A percentile compares a stretch with the other conserved stretches of the same genome.
phyloP scores from a whole-genome alignment of 2,329 filamentous ascomycete genomes.

The Xylariaceae sp. region DNA sequence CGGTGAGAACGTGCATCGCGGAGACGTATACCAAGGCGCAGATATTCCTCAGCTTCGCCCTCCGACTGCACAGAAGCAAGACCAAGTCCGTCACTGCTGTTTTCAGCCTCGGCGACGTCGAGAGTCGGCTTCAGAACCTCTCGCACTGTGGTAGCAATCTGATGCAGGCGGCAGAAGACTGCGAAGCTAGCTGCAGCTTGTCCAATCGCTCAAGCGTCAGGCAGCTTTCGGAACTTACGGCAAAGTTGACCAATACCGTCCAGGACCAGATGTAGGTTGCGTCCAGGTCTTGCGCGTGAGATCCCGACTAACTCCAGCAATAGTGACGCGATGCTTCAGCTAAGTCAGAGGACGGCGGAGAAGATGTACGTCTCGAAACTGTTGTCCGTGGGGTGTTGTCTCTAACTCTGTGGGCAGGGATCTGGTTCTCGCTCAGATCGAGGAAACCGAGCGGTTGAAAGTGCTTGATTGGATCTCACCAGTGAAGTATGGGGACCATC shows the following conservation, averaged over 20 bases:
- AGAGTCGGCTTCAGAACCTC: background rate
- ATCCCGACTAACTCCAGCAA: too few species aligned
- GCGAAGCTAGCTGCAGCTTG: constrained; percentile 1
- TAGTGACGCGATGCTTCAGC: too few species aligned
- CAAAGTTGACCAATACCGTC: background rate
- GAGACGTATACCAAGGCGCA: constrained; percentile 3
- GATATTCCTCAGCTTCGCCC: constrained; percentile 2
- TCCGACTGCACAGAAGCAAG: background rate
- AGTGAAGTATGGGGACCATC: constrained; percentile 3
- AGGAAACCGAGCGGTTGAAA: background rate
- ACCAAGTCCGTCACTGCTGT: background rate
- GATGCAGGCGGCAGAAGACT: background rate
- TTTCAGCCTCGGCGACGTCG: background rate
- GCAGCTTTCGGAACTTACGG: background rate
- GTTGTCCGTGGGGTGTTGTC: background rate
- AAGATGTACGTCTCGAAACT: background rate
- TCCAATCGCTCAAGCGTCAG: constrained; percentile 1
- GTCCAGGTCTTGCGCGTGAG: background rate
- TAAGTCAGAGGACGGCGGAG: too few species aligned
- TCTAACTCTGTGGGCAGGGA: background rate
- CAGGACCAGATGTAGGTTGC: constrained; percentile 4
- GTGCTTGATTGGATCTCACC: constrained; percentile 7
- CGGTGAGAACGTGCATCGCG: constrained; percentile 3
- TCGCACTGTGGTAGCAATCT: background rate
- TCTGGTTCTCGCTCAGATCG: background rate